Conservation (phyloP, 345 rosid species). For the Moricandia moricandioides region DNA sequence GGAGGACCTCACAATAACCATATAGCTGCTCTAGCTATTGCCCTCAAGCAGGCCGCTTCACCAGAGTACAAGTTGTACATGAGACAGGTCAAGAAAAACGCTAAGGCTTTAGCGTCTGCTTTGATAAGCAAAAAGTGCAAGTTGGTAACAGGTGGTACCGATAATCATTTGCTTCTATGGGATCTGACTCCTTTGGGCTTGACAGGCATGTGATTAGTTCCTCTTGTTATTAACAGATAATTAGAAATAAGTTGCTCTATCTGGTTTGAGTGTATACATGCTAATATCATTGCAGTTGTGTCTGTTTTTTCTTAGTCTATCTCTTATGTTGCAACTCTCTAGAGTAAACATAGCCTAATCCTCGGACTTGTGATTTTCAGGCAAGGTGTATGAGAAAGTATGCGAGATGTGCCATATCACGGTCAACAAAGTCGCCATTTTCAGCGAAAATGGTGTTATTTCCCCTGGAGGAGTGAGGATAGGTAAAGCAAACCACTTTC, state of each 20-base stretch:
- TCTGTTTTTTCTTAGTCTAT: background rate
- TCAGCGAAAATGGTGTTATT: slow-evolving; percentile 66
- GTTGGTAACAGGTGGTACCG: slow-evolving; percentile 84
- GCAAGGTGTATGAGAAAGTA: slow-evolving; percentile 75
- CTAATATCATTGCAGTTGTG: background rate
- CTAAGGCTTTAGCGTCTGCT: slow-evolving; percentile 71
- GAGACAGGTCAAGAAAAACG: slow-evolving; percentile 85
- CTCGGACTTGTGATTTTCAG: slow-evolving; percentile 34
- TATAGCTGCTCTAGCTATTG: slow-evolving; percentile 94
- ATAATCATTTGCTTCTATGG: slow-evolving; percentile 91
- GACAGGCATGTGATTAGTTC: slow-evolving; percentile 47
- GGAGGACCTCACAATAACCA: slow-evolving; percentile 97
- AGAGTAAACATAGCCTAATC: background rate
- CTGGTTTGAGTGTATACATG: background rate
- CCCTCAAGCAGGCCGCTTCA: slow-evolving; percentile 85
- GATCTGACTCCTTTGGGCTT: slow-evolving; percentile 78
- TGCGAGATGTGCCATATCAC: slow-evolving; percentile 86
- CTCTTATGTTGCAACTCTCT: background rate
- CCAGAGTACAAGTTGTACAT: slow-evolving; percentile 74
- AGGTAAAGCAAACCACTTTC: slow-evolving; percentile 48
- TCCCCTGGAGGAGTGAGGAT: slow-evolving; percentile 88
- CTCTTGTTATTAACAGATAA: background rate
- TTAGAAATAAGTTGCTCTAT: background rate
- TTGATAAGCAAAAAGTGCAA: slow-evolving; percentile 68
- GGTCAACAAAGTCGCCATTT: slow-evolving; percentile 70